A percentile compares a stretch with the other conserved stretches of the same genome.
phyloP scores from a whole-genome alignment of 495 filamentous ascomycete genomes.

The Podospora pseudocomata region DNA sequence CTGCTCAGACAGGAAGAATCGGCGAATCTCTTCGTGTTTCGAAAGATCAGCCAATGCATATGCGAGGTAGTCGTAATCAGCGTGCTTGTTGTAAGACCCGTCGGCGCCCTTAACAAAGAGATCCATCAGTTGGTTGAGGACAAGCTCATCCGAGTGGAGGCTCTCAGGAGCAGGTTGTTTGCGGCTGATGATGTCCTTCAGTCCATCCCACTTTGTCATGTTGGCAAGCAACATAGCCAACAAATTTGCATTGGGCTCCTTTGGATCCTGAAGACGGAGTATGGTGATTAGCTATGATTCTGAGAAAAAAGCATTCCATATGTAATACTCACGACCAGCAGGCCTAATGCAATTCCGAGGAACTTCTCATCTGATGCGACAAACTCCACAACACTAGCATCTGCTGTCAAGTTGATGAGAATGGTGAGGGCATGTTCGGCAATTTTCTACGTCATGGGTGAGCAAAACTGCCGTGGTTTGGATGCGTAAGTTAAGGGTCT shows the following conservation, averaged over 20 bases:
- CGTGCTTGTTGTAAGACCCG: slow-evolving; percentile 75
- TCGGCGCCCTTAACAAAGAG: slow-evolving; percentile 90
- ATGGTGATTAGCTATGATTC: slow-evolving; percentile 5
- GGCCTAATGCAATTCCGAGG: slow-evolving; percentile 63
- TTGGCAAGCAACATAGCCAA: slow-evolving; percentile 92
- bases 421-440: slow-evolving; percentile 91
- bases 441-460: slow-evolving; percentile 57
- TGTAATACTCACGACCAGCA: slow-evolving; percentile 66
- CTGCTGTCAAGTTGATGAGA: slow-evolving; percentile 83
- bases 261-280: slow-evolving; percentile 41
- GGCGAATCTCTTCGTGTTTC: slow-evolving; percentile 67
- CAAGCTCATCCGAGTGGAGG: slow-evolving; percentile 63
- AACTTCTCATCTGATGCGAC: slow-evolving; percentile 80
- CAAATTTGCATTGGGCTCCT: slow-evolving; percentile 71
- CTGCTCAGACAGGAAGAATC: slow-evolving; percentile 70
- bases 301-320: not conserved
- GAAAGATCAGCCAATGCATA: slow-evolving; percentile 93
- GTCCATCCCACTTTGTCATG: slow-evolving; percentile 69
- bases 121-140: slow-evolving; percentile 88
- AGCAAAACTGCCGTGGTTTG: slow-evolving; percentile 1
- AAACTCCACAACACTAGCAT: slow-evolving; percentile 64
- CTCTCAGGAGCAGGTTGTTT: slow-evolving; percentile 58
- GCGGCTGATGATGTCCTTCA: slow-evolving; percentile 62
- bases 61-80: slow-evolving; percentile 85
- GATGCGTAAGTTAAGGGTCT: slow-evolving; percentile 22